phyloP scores from a whole-genome alignment of 1,284 basidiomycete species.

The Ustanciosporium gigantosporum region DNA sequence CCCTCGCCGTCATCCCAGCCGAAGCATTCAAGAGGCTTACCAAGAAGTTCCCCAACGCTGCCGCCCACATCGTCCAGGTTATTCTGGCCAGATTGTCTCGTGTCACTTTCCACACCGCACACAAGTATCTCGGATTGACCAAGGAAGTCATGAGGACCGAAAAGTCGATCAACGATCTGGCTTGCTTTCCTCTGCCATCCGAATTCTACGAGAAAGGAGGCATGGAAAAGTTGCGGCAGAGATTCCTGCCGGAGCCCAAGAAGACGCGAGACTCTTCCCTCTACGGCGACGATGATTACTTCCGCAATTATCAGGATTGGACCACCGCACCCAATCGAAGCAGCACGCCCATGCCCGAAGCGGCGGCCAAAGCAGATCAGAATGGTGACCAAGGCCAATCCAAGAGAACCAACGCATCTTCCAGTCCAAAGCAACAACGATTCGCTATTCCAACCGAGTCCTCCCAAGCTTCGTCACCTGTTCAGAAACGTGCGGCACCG shows the following conservation, averaged over 20 bases:
- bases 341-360: slow-evolving; percentile 21
- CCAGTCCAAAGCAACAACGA: too few relatives aligned
- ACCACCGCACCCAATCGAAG: slow-evolving; percentile 18
- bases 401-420: background rate
- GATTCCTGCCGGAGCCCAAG: slow-evolving; percentile 65
- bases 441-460: too few relatives aligned
- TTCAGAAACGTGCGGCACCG: slow-evolving; percentile 2
- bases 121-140: slow-evolving; percentile 92
- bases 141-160: slow-evolving; percentile 94
- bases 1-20: slow-evolving; percentile 96
- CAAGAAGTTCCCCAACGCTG: slow-evolving; percentile 93
- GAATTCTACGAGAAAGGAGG: slow-evolving; percentile 94
- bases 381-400: background rate
- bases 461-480: background rate
- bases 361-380: background rate
- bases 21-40: slow-evolving; percentile 89
- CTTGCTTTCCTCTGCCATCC: slow-evolving; percentile 87
- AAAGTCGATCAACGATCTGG: slow-evolving; percentile 92
- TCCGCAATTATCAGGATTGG: slow-evolving; percentile 39
- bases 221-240: slow-evolving; percentile 81
- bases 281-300: slow-evolving; percentile 38
- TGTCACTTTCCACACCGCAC: slow-evolving; percentile 92
- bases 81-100: slow-evolving; percentile 93
- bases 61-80: slow-evolving; percentile 96
- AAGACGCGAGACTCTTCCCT: slow-evolving; percentile 20